Evolutionary conservation across 108 stramenopile species (phyloP), one percentile per base, ranked within the genome.

Genomic region (Nannochloropsis gaditana): DNA sequence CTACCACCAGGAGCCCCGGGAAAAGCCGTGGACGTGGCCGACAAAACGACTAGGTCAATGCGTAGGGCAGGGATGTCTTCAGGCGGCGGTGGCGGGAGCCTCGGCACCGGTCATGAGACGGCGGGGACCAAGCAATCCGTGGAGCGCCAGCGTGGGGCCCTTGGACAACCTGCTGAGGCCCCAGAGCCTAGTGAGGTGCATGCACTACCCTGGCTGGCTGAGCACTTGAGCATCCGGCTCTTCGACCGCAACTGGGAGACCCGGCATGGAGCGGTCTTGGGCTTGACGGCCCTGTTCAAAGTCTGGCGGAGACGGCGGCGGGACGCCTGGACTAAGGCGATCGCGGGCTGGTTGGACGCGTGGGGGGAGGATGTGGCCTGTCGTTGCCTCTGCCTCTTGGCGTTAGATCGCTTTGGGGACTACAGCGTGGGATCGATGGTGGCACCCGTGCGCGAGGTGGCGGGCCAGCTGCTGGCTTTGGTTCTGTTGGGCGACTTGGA

Each of bases 281-380:
- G 86, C n/a, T 83, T 83, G 43, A 45, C 83, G 83, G 83, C 86
- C 9, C 73, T 87, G 73, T 83, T 87, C 45, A 59, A 83, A 5
- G 86, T 83, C 15, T 87, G 86, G 86, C 82, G 83, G 42, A 44
- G 82, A 9, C 83, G 86, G n/a, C 82, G 86, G 41, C 50, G 82
- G n/a, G 79, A 73, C 43, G 82, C 47, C 21, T 19, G n/a, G 80
- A 43, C 9, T 43, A 2, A 21, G 85, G 42, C 43, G 42, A 83
- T 15, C 19, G 9, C 11, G 6, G 19, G 44, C 73, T 83, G 86
- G 79, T 45, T 87, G 83, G 86, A 41, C 15, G 79, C 73, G 44
- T 87, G 86, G 86, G 86, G 83, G 42, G 86, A 87, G 83, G 86
- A 87, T 44, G 83, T 83, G 41, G 86, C 83, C 21, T 79, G 83